Base-by-base conservation (phyloP, 2,329 filamentous ascomycete species). In the Davidsoniella eucalypti region DNA sequence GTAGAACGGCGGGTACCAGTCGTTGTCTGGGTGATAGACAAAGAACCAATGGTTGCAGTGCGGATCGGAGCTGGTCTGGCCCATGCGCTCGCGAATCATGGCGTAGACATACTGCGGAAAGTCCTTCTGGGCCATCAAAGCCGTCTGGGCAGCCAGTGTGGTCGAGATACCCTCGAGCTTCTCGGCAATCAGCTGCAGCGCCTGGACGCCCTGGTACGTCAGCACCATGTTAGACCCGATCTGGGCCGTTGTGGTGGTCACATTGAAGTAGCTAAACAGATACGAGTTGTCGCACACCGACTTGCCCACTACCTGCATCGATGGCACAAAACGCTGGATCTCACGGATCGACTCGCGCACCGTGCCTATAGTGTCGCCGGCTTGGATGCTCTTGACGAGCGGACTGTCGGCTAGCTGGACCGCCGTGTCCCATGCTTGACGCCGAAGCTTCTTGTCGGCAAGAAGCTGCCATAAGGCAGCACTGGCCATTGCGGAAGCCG, bases 1-100 rank as follows among this genome's bases (percentile, higher is more conserved):
- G 45, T 65, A 64, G 50, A 67, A 67, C 4, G 60, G 61, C 10
- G 64, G 62, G 40, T 67, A 65, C 65, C 65, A 67, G 44, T 65
- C 63, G 39, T 63, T 65, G 36, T 67, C 65, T 1, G 65, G 65
- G 26, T 67, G 65, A 36, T 62, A 67, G 2, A 67, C 57, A 33
- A 67, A 67, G 53, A 67, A 67, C 58, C 62, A 61, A 50, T 67
- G 65, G 5, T 63, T 58, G 18, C 54, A 56, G 25, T 57, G 52
- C 1, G 56, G 55, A 17, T 65, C 62, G 23, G 57, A 55, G 6
- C 58, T 56, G 4, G 62, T 62, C 51, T 64, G 61, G 5, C 55
- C 58, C 21, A 65, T 56, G 7, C 63, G 57, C 55, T 65, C 63
- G n/a, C 58, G 54, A 21, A 65, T 57, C 63, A 65, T 64, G 29